Percentiles rank a stretch among this genome's conserved stretches.
Evolutionary conservation across 495 filamentous ascomycete genomes (phyloP).

Genomic region (Penicillium coffeae): DNA sequence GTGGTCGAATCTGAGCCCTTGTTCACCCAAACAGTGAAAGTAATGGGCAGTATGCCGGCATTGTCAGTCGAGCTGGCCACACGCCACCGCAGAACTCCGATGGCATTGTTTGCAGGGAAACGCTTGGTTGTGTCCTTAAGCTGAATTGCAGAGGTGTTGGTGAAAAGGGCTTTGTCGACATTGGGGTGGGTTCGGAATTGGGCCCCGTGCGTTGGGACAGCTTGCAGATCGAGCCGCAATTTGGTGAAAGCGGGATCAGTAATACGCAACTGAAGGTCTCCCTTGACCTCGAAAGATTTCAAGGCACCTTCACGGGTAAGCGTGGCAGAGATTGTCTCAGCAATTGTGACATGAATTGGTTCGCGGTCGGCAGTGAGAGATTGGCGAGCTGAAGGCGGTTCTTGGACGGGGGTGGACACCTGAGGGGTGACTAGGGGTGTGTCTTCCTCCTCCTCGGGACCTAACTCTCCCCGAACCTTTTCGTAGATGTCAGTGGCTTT

Average conservation of each 20-base stretch:
- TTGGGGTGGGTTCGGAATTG: constrained; percentile 94
- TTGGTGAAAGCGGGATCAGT: constrained; percentile 82
- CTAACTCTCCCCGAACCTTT: constrained; percentile 83
- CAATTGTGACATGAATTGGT: constrained; percentile 79
- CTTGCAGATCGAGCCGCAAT: constrained; percentile 74
- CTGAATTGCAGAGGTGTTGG: constrained; percentile 72
- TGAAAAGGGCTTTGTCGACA: constrained; percentile 83
- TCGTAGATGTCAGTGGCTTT: constrained; percentile 97
- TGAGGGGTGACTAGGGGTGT: constrained; percentile 71
- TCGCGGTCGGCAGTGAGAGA: constrained; percentile 70
- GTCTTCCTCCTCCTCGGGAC: constrained; percentile 71
- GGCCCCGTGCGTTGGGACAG: constrained; percentile 69
- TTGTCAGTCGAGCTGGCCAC: constrained; percentile 70
- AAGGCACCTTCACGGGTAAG: constrained; percentile 80
- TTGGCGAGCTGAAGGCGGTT: constrained; percentile 53
- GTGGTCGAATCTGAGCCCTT: constrained; percentile 75
- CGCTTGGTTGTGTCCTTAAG: constrained; percentile 77
- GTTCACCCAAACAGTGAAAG: constrained; percentile 94
- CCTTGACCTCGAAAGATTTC: constrained; percentile 81
- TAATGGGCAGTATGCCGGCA: constrained; percentile 72
- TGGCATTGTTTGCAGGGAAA: constrained; percentile 86
- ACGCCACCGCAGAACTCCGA: constrained; percentile 87
- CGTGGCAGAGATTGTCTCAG: constrained; percentile 82
- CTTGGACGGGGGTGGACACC: constrained; percentile 49
- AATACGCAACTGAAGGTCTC: constrained; percentile 85